These are phyloP conservation scores for Taphrina pruni DNA, from an alignment of 1,139 yeast genomes.

Conservation along the genomic window DNA sequence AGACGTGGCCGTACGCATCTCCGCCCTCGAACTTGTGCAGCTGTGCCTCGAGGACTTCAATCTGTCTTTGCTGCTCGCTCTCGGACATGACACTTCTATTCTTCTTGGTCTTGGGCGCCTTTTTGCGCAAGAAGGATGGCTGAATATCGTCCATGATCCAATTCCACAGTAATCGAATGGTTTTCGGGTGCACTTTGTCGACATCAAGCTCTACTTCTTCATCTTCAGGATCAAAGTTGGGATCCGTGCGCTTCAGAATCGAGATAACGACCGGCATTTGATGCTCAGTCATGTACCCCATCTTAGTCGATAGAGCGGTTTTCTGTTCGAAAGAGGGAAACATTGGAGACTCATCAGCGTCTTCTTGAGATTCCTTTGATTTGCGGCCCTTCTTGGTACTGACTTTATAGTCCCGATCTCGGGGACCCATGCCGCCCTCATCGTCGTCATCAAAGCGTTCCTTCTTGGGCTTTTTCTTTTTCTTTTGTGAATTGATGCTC, in stretches of 20 bases:
- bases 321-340: conserved; percentile 86
- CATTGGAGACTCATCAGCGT: conserved; percentile 43
- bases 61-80: conserved; percentile 55
- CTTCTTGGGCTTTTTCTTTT: conserved; percentile 48
- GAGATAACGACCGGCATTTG: conserved; percentile 82
- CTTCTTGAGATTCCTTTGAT: conserved; percentile 21
- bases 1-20: conserved; percentile 31
- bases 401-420: conserved; percentile 43
- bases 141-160: conserved; percentile 65
- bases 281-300: conserved; percentile 74
- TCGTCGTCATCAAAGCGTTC: conserved; percentile 44
- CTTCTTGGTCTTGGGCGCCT: conserved; percentile 54
- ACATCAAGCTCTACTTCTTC: conserved; percentile 95
- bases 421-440: conserved; percentile 43
- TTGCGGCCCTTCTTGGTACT: conserved; percentile 40
- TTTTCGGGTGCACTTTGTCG: conserved; percentile 87
- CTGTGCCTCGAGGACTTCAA: conserved; percentile 46
- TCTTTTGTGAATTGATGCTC: conserved; percentile 47
- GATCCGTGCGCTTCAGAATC: conserved; percentile 84
- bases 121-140: conserved; percentile 45
- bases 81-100: conserved; percentile 64
- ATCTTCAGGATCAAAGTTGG: conserved; percentile 57
- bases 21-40: conserved; percentile 41
- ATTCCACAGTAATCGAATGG: conserved; percentile 81
- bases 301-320: conserved; percentile 86